phyloP scores from a whole-genome alignment of 2,329 filamentous ascomycete species.

The Cytospora chrysosperma region DNA sequence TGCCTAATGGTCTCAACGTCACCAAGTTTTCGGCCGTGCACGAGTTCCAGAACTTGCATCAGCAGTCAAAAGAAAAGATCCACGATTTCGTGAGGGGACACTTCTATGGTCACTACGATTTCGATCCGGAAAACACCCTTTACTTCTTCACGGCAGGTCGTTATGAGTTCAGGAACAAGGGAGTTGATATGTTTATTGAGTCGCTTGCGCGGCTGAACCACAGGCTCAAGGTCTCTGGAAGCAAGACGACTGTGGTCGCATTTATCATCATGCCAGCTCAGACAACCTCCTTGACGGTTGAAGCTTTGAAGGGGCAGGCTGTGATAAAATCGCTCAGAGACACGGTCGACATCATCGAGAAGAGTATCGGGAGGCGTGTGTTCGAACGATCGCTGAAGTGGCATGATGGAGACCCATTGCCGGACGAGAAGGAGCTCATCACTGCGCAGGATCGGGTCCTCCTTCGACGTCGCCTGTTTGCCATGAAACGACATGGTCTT shows the following conservation, averaged over 20 bases:
- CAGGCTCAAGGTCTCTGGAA: slow-evolving; percentile 78
- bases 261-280: slow-evolving; percentile 99
- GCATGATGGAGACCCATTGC: slow-evolving; percentile 91
- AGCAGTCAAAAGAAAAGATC: slow-evolving; percentile 95
- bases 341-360: slow-evolving; percentile 88
- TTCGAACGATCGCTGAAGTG: slow-evolving; percentile 93
- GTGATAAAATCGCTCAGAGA: slow-evolving; percentile 95
- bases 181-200: slow-evolving; percentile 99
- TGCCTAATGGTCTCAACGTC: slow-evolving; percentile 96
- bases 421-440: slow-evolving; percentile 95
- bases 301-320: slow-evolving; percentile 93
- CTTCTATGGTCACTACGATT: slow-evolving; percentile 98
- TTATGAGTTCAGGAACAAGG: slow-evolving; percentile 98
- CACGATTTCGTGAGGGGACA: slow-evolving; percentile 97
- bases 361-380: slow-evolving; percentile 86
- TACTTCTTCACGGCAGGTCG: slow-evolving; percentile 97
- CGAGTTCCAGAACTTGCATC: slow-evolving; percentile 98
- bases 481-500: slow-evolving; percentile 88
- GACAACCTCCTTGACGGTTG: slow-evolving; percentile 90
- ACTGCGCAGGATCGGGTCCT: slow-evolving; percentile 89
- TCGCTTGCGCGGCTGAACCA: slow-evolving; percentile 93
- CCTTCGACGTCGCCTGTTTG: slow-evolving; percentile 85
- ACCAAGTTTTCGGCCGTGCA: slow-evolving; percentile 98
- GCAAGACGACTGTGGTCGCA: slow-evolving; percentile 90
- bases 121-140: slow-evolving; percentile 92